These are phyloP conservation scores for Parietaria judaica DNA, from an alignment of 306 rosid species.

Conservation along the genomic window DNA sequence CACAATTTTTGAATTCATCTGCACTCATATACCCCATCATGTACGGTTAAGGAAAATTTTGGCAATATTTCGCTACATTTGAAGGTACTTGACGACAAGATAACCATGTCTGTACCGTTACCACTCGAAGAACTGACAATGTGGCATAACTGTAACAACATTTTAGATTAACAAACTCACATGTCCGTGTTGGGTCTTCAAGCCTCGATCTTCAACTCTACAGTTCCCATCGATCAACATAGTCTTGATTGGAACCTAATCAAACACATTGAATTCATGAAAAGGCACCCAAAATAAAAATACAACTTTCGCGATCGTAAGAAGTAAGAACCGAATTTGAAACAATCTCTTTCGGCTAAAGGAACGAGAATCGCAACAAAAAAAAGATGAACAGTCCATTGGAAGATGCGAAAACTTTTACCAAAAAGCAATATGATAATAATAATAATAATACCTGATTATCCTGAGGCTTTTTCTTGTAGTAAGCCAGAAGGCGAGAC, in stretches of 20 bases:
- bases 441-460: constrained; percentile 49
- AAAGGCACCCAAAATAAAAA: constrained; percentile 19
- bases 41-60: too few relatives aligned
- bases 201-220: constrained; percentile 99
- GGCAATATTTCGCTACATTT: too few relatives aligned
- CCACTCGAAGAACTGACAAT: neutral
- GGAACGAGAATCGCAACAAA: neutral
- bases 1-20: too few relatives aligned
- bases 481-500: constrained; percentile 86
- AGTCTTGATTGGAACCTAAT: constrained; percentile 86
- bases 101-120: neutral
- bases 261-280: constrained; percentile 9
- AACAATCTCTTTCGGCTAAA: neutral
- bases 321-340: neutral
- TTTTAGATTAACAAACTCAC: constrained; percentile 47
- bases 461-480: constrained; percentile 92
- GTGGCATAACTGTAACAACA: constrained; percentile 10
- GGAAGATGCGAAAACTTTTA: constrained; percentile 5
- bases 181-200: constrained; percentile 97
- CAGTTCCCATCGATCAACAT: constrained; percentile 90
- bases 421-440: neutral
- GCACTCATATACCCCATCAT: too few relatives aligned
- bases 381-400: neutral
- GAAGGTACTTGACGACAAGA: neutral
- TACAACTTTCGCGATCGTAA: neutral